Conservation (phyloP, 495 filamentous ascomycete genomes). For the Bathelium albidoporum region DNA sequence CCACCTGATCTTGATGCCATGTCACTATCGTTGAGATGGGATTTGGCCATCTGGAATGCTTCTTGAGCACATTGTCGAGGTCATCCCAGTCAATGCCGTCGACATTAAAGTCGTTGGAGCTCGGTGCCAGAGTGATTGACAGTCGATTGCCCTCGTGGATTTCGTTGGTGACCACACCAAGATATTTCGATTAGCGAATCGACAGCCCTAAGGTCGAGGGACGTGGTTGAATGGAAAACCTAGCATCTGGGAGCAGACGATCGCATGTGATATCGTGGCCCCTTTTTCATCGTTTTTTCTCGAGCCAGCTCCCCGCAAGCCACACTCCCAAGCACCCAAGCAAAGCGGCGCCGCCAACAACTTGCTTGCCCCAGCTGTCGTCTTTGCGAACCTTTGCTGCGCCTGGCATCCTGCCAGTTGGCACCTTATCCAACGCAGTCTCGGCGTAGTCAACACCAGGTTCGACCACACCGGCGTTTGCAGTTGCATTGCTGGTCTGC, state of each 20-base stretch:
- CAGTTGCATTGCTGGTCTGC: not conserved
- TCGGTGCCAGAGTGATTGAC: slow-evolving; percentile 3
- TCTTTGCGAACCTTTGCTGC: not conserved
- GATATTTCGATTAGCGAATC: not conserved
- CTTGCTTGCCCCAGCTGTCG: not conserved
- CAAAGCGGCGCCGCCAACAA: not conserved
- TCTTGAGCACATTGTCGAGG: not conserved
- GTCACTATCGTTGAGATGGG: not conserved
- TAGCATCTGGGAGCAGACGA: not conserved
- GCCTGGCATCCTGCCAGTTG: not conserved
- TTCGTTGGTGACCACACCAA: not conserved
- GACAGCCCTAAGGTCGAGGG: not conserved
- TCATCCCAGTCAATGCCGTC: not conserved
- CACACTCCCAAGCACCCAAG: not conserved
- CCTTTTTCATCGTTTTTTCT: not conserved
- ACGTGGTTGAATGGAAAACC: not conserved
- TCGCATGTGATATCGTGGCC: not conserved
- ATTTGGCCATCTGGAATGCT: not conserved
- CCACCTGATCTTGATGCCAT: no score
- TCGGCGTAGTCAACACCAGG: not conserved
- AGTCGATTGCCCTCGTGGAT: slow-evolving; percentile 4
- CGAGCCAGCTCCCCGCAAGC: not conserved
- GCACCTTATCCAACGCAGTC: not conserved
- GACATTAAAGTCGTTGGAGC: not conserved
- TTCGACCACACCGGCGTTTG: not conserved